Evolutionary conservation across 2,329 filamentous ascomycete species (phyloP).

Genomic region (Anisogramma anomala): DNA sequence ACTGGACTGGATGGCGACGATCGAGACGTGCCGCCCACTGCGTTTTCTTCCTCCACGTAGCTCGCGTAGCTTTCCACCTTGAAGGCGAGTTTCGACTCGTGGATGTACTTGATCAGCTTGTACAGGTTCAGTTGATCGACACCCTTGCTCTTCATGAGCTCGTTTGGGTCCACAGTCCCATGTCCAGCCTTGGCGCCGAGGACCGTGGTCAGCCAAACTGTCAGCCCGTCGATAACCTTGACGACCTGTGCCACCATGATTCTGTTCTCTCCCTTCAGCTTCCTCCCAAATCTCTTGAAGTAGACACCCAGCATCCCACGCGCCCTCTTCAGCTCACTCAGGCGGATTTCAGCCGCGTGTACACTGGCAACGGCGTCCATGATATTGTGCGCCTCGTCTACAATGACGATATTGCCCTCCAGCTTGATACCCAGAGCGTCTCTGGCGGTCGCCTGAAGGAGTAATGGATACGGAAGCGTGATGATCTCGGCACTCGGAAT

Average conservation of each 20-base stretch:
- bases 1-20: slow-evolving; percentile 44
- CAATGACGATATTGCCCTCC: slow-evolving; percentile 81
- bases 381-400: slow-evolving; percentile 95
- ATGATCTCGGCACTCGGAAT: slow-evolving; percentile 81
- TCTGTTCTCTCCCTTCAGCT: slow-evolving; percentile 79
- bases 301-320: slow-evolving; percentile 70
- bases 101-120: slow-evolving; percentile 76
- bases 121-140: slow-evolving; percentile 93
- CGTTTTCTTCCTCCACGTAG: slow-evolving; percentile 40
- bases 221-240: slow-evolving; percentile 69
- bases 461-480: slow-evolving; percentile 80
- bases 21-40: slow-evolving; percentile 36
- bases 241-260: slow-evolving; percentile 84
- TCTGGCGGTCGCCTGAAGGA: slow-evolving; percentile 75
- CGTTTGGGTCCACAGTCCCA: slow-evolving; percentile 57
- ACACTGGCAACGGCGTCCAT: slow-evolving; percentile 90
- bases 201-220: slow-evolving; percentile 52
- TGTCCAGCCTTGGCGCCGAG: slow-evolving; percentile 40
- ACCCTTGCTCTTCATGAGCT: slow-evolving; percentile 69
- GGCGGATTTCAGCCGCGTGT: slow-evolving; percentile 64
- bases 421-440: slow-evolving; percentile 80
- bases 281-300: slow-evolving; percentile 76
- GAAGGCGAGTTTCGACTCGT: slow-evolving; percentile 82
- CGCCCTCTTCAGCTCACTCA: slow-evolving; percentile 61
- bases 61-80: slow-evolving; percentile 86